These are phyloP conservation scores for Amanita rubescens DNA, from an alignment of 768 basidiomycete genomes.

Conservation along the genomic window DNA sequence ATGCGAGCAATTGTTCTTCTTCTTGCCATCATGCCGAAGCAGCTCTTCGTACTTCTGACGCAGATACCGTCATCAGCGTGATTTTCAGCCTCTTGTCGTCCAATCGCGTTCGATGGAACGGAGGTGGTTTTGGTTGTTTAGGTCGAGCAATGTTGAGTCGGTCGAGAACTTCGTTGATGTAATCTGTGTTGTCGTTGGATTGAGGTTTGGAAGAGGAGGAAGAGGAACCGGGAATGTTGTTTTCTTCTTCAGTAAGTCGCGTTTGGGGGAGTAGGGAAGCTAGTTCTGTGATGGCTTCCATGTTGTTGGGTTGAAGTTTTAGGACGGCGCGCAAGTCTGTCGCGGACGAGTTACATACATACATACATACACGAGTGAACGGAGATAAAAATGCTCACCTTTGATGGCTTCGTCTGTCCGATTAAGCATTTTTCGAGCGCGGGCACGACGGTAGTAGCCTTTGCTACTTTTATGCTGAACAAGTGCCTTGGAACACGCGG, in stretches of 20 bases:
- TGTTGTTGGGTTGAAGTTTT: slow-evolving; percentile 55
- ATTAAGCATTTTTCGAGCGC: slow-evolving; percentile 55
- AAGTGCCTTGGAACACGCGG: slow-evolving; percentile 60
- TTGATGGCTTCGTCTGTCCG: slow-evolving; percentile 50
- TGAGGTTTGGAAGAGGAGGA: slow-evolving; percentile 17
- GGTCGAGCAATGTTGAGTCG: slow-evolving; percentile 31
- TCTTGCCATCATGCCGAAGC: neutral
- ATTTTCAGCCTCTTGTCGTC: slow-evolving; percentile 53
- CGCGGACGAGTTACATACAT: neutral
- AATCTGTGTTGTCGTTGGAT: slow-evolving; percentile 11
- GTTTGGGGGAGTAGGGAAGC: slow-evolving; percentile 28
- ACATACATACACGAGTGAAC: neutral
- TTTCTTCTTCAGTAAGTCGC: slow-evolving; percentile 7
- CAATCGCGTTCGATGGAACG: slow-evolving; percentile 42
- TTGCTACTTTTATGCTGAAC: slow-evolving; percentile 61
- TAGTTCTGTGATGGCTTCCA: slow-evolving; percentile 55
- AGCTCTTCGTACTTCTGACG: slow-evolving; percentile 12
- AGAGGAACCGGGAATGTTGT: slow-evolving; percentile 5
- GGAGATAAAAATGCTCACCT: too few species aligned
- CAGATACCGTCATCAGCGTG: slow-evolving; percentile 34
- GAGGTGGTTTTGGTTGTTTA: slow-evolving; percentile 38
- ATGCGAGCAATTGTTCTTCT: neutral
- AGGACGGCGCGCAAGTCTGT: slow-evolving; percentile 57
- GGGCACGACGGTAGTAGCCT: slow-evolving; percentile 63
- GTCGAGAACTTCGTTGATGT: slow-evolving; percentile 16